These are phyloP conservation scores for Fusarium coffeatum DNA, from an alignment of 2,329 filamentous ascomycete species.

Conservation along the genomic window DNA sequence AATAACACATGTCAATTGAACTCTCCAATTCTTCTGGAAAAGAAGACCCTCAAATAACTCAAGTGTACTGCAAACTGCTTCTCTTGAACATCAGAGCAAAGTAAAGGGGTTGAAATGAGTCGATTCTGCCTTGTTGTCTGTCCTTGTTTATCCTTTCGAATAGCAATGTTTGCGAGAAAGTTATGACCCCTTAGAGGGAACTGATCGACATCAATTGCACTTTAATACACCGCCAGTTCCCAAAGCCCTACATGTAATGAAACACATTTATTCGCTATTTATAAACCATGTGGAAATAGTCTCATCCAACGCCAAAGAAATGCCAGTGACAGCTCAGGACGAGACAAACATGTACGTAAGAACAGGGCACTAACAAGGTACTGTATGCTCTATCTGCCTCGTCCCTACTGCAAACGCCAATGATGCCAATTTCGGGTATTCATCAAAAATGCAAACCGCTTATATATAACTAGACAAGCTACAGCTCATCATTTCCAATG, in stretches of 20 bases:
- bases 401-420: background rate
- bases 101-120: background rate
- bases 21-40: background rate
- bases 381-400: background rate
- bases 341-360: too few relatives aligned
- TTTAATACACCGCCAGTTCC: background rate
- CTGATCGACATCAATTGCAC: too few relatives aligned
- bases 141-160: background rate
- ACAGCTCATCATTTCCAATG: constrained; percentile 61
- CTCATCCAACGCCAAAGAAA: background rate
- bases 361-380: background rate
- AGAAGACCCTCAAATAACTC: background rate
- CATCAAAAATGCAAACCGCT: constrained; percentile 3
- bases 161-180: background rate
- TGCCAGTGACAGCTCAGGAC: background rate
- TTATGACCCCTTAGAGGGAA: too few relatives aligned
- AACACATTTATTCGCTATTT: constrained; percentile 13
- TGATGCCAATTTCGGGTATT: background rate
- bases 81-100: background rate
- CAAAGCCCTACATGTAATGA: background rate
- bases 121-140: background rate
- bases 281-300: too few relatives aligned
- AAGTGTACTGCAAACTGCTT: background rate
- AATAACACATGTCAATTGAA: background rate
- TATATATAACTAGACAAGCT: background rate